Base-by-base conservation (phyloP, 305 asterid genomes). In the Rubia balearica region DNA sequence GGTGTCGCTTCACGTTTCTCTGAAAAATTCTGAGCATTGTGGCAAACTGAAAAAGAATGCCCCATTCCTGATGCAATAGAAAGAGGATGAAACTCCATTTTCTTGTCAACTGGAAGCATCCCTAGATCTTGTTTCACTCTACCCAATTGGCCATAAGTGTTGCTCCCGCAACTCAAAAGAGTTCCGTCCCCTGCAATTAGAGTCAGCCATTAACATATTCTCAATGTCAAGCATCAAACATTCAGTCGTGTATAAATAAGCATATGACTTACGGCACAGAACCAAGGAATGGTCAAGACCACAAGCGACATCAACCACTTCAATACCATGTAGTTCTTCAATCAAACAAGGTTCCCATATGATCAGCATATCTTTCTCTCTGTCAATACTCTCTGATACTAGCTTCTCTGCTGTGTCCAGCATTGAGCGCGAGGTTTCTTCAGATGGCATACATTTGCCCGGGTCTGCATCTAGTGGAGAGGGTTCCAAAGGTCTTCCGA, bases 221-320 rank as follows among this genome's bases (percentile, higher is more conserved):
- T 51, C 59, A 51, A 42, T 45, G 73, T 61, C 22, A 14, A 51
- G 33, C 56, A 69, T 70, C 71, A 65, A 24, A 73, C 13, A 41
- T 33, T 27, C 41, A 69, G 46, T 14, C 21, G 42, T 6, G 45
- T 17, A 77, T 11, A 4, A 30, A 42, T 60, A 61, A 67, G 51
- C 61, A 70, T 16, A 51, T 33, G 27, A 79, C 97, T 85, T 80
- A 91, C 99, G 48, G 74, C 88, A 80, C 67, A 94, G 76, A 73
- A 91, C 82, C 60, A 94, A 75, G 65, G 99, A 88, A 78, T 94
- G 98, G 75, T 94, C 98, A 59, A 87, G 98, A 68, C 99, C 99
- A 66, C 96, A 91, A 49, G 97, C 80, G 3, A 91, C 48, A 73
- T 94, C 98, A 36, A 72, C 78, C 72, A 89, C 90, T 80, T 88